These are phyloP conservation scores for Trichoderma sp. DNA, from an alignment of 2,329 filamentous ascomycete genomes.

Conservation along the genomic window DNA sequence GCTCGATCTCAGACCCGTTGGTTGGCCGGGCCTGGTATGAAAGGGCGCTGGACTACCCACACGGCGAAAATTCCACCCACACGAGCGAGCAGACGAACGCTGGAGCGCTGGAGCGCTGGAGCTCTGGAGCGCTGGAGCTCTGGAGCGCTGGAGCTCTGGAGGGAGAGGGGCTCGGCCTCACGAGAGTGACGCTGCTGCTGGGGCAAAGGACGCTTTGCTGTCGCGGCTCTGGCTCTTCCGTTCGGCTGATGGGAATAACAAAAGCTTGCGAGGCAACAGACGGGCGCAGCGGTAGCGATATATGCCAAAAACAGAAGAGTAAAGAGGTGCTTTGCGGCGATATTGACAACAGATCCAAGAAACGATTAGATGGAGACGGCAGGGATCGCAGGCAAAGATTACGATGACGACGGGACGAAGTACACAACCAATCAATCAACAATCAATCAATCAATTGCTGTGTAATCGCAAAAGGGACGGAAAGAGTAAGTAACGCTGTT, in stretches of 20 bases:
- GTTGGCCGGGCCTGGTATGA: conserved; percentile 16
- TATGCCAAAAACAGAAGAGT: background rate
- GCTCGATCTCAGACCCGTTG: conserved; percentile 24
- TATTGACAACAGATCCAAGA: conserved; percentile 21
- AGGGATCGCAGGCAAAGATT: conserved; percentile 3
- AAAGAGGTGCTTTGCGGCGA: conserved; percentile 13
- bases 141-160: background rate
- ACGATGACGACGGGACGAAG: conserved; percentile 9
- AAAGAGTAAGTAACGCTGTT: conserved; percentile 20
- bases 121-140: conserved; percentile 1
- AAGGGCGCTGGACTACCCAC: conserved; percentile 33
- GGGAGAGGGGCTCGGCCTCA: background rate
- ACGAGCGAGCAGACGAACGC: background rate
- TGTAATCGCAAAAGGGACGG: conserved; percentile 23
- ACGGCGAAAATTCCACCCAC: conserved; percentile 21
- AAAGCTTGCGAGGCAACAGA: background rate
- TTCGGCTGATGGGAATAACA: background rate
- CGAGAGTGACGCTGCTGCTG: conserved; percentile 11
- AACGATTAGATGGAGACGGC: conserved; percentile 15
- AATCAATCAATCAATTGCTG: conserved; percentile 21
- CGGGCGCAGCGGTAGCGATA: conserved; percentile 11
- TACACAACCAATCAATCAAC: conserved; percentile 24
- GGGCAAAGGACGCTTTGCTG: background rate
- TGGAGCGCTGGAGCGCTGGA: background rate
- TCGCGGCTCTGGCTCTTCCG: background rate